Base-by-base conservation (phyloP, 306 rosid genomes). In the Sophora flavescens region DNA sequence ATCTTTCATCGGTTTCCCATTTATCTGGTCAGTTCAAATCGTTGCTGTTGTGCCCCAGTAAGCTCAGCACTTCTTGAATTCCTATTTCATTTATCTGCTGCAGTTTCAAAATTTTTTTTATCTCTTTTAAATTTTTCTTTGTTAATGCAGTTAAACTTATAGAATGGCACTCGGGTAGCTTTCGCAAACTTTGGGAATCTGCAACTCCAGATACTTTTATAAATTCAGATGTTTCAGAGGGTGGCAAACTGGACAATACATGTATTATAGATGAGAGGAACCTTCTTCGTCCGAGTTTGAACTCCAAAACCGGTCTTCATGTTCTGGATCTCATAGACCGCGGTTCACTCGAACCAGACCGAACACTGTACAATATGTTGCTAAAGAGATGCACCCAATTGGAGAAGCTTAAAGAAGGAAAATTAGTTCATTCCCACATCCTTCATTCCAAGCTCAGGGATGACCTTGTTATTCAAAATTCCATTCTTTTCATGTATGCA, bases 341-440 rank as follows among this genome's bases (percentile, higher is more conserved):
- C 8, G 84, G 86, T 70, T 82, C 84, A 0, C 62, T 86, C 1
- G 63, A 86, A 80, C 78, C 72, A 10, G 80, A 82, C 72, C 76
- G 78, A 33, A 38, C 44, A 7, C n/a, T 85, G 16, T 85, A 85
- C 74, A 79, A 75, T 38, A 22, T 66, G 12, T 14, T 85, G 18
- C 59, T 85, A 32, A 82, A 76, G 63, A 79, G 56, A 57, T 85
- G 89, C 81, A 82, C 89, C 8, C 73, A 52, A 65, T 30, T 78
- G 72, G 84, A 82, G 69, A 85, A 79, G 68, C 82, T 85, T 28
- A 76, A 60, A 75, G 80, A 66, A 60, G 89, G 86, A 32, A 85
- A 36, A 28, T 8, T 82, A 9, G 86, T 85, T 41, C 86, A 85
- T 82, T 42, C 74, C 9, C 86, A 85, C 76, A 36, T 85, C 15